A percentile compares a stretch with the other conserved stretches of the same genome.
These are phyloP conservation scores for Claviceps monticola DNA, from an alignment of 2,329 filamentous ascomycete species.

Conservation along the genomic window DNA sequence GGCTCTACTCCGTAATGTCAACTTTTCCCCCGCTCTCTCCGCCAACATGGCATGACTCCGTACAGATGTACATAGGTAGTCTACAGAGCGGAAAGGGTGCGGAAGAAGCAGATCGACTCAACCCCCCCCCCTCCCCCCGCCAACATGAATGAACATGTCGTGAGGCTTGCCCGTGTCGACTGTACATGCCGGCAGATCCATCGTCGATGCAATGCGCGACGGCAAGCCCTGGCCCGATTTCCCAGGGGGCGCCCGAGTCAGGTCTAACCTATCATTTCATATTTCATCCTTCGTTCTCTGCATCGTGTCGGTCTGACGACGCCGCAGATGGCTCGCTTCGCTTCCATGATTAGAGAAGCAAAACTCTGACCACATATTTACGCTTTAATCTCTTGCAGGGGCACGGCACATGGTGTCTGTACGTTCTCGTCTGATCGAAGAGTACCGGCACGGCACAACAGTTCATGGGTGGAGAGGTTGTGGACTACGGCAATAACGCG, in stretches of 20 bases:
- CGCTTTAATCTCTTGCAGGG: too few species aligned
- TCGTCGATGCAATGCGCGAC: neutral
- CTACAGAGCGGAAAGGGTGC: neutral
- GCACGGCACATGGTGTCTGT: too few species aligned
- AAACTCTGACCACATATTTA: too few species aligned
- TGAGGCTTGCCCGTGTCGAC: neutral
- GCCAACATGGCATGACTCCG: neutral
- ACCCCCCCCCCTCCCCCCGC: neutral
- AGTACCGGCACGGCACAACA: too few species aligned
- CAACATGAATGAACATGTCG: neutral
- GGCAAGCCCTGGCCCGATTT: neutral
- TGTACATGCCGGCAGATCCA: neutral
- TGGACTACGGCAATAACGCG: too few species aligned
- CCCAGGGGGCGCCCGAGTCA: neutral
- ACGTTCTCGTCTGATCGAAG: too few species aligned
- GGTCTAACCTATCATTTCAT: neutral
- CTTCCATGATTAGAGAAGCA: neutral
- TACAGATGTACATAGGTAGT: too few species aligned
- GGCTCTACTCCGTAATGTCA: neutral
- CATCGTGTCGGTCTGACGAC: neutral
- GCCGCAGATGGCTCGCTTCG: neutral
- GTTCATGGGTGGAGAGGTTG: too few species aligned
- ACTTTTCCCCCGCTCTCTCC: neutral
- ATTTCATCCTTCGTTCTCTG: neutral
- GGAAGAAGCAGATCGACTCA: neutral